Conservation (phyloP, 176 grass and related monocot species). For the Sorghum bicolor region Sorghum_bicolor_NCBIv3 NC_012871.2:3314501-3315000, state of each 20-base stretch:
- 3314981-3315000: conserved; percentile 34
- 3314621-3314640: not conserved
- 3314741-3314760: conserved; percentile 13
- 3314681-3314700: conserved; percentile 39
- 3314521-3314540: not conserved
- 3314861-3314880: conserved; percentile 25
- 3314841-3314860: conserved; percentile 30
- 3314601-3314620: not conserved
- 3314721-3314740: conserved; percentile 2
- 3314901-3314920: conserved; percentile 31
- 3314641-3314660: not conserved
- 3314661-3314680: conserved; percentile 29
- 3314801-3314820: conserved; percentile 28
- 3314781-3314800: conserved; percentile 18
- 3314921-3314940: conserved; percentile 9
- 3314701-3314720: not conserved
- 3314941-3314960: not conserved
- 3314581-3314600: not conserved
- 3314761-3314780: conserved; percentile 24
- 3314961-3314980: not conserved
- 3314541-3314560: not conserved
- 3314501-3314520: not conserved
- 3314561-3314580: not conserved
- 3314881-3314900: conserved; percentile 8
- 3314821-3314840: conserved; percentile 22